Percentiles rank a stretch among this genome's conserved stretches.
These are phyloP conservation scores for Rhizoctonia solani DNA, from an alignment of 1,284 basidiomycete species.

Conservation along the genomic window DNA sequence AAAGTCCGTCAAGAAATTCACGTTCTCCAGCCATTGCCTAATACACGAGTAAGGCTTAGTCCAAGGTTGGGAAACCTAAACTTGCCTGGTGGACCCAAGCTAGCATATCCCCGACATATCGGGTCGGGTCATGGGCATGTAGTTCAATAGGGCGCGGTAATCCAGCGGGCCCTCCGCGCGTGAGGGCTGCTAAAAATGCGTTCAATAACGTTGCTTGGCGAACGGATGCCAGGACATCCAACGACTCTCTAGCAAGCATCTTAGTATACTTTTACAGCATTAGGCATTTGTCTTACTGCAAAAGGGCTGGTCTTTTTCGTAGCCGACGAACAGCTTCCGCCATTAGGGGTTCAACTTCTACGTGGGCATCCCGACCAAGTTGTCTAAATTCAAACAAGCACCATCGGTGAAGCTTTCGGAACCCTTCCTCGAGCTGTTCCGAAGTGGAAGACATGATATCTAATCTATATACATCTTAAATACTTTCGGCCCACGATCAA, in stretches of 20 bases:
- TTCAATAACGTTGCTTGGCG: conserved; percentile 79
- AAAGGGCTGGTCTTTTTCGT: conserved; percentile 72
- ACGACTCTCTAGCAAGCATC: conserved; percentile 66
- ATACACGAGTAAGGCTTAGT: neutral
- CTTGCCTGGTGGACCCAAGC: conserved; percentile 91
- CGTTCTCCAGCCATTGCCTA: conserved; percentile 85
- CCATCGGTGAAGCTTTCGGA: conserved; percentile 88
- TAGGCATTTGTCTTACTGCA: conserved; percentile 59
- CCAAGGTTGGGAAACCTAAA: neutral
- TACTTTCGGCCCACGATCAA: neutral
- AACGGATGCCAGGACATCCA: conserved; percentile 77
- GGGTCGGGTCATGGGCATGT: conserved; percentile 94
- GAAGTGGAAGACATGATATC: conserved; percentile 89
- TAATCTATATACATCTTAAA: conserved; percentile 53
- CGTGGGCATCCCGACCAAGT: conserved; percentile 72
- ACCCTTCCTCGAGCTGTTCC: conserved; percentile 82
- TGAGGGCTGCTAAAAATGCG: conserved; percentile 85
- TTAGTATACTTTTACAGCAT: neutral
- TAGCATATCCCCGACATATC: conserved; percentile 97
- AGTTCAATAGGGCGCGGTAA: conserved; percentile 93
- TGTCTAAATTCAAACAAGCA: conserved; percentile 84
- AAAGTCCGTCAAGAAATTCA: conserved; percentile 87
- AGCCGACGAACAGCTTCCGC: conserved; percentile 76
- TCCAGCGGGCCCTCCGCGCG: conserved; percentile 85
- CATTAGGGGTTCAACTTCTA: conserved; percentile 77